phyloP scores from a whole-genome alignment of 2,329 filamentous ascomycete species.

The Coniochaeta hoffmannii region DNA sequence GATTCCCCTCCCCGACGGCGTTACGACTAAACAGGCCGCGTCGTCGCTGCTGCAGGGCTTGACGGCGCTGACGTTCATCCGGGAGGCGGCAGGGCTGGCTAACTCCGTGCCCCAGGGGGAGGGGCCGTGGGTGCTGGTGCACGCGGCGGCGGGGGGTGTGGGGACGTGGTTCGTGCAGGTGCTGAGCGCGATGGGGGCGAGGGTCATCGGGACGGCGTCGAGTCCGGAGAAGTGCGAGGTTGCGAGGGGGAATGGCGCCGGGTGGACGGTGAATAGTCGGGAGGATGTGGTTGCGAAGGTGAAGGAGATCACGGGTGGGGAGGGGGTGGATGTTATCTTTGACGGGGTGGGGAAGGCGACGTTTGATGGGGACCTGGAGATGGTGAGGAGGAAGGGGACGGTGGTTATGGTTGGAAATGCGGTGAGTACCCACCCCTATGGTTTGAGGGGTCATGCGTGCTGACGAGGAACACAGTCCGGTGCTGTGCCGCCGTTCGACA shows the following conservation, averaged over 20 bases:
- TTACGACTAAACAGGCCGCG: conserved; percentile 56
- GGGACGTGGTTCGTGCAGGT: conserved; percentile 71
- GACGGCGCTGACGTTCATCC: conserved; percentile 72
- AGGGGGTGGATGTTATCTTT: conserved; percentile 71
- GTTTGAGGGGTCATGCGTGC: no score
- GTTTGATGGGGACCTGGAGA: conserved; percentile 70
- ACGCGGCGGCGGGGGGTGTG: conserved; percentile 76
- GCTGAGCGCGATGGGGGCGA: conserved; percentile 63
- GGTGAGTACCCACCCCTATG: conserved; percentile 30
- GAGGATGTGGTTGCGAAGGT: conserved; percentile 52
- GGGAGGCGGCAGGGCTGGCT: conserved; percentile 48
- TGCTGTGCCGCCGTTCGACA: conserved; percentile 60
- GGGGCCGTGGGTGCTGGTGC: conserved; percentile 76
- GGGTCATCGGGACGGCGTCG: conserved; percentile 72
- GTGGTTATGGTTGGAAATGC: conserved; percentile 78
- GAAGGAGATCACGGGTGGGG: conserved; percentile 60
- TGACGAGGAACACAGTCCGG: conserved; percentile 41
- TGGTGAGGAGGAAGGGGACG: conserved; percentile 68
- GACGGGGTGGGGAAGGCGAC: conserved; percentile 82
- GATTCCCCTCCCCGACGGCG: conserved; percentile 53
- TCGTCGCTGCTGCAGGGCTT: conserved; percentile 73
- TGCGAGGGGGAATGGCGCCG: conserved; percentile 63
- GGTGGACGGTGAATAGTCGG: conserved; percentile 63
- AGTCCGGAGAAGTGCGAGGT: conserved; percentile 64
- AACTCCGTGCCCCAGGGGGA: conserved; percentile 46